phyloP scores from a whole-genome alignment of 768 basidiomycete species.

The Tremella mesenterica region DNA sequence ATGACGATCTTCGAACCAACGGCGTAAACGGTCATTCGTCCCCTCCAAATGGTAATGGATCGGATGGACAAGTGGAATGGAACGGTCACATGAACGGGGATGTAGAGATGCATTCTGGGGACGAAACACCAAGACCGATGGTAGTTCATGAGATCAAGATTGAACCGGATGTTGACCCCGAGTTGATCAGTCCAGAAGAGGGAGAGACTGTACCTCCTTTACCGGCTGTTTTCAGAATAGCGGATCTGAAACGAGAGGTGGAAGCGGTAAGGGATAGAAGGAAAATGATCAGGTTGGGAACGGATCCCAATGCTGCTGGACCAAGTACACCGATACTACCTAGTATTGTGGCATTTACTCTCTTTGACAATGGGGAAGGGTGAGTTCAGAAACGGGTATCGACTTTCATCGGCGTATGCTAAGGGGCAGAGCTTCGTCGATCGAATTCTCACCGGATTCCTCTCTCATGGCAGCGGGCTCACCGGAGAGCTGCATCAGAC shows the following conservation, averaged over 20 bases:
- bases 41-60: conserved; percentile 6
- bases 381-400: conserved; percentile 45
- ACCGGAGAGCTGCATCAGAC: conserved; percentile 82
- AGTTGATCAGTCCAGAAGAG: conserved; percentile 28
- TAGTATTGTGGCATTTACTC: conserved; percentile 87
- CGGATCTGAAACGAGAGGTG: conserved; percentile 86
- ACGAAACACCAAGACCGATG: neutral
- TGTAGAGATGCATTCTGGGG: conserved; percentile 18
- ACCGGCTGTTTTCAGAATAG: conserved; percentile 69
- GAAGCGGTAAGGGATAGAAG: conserved; percentile 77
- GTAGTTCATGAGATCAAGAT: conserved; percentile 18
- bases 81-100: conserved; percentile 50
- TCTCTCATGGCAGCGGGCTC: conserved; percentile 92
- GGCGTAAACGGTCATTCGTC: neutral
- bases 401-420: conserved; percentile 2
- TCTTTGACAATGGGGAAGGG: conserved; percentile 95
- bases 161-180: conserved; percentile 16
- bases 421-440: conserved; percentile 62
- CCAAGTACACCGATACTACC: conserved; percentile 47
- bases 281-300: conserved; percentile 85
- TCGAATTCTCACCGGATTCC: conserved; percentile 80
- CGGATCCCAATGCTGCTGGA: conserved; percentile 45
- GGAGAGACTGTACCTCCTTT: conserved; percentile 52
- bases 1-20: conserved; percentile 49
- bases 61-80: conserved; percentile 14